Evolutionary conservation across 2,329 filamentous ascomycete species (phyloP), one percentile per base, ranked within the genome.

Genomic region (Neonectria sp.): DNA sequence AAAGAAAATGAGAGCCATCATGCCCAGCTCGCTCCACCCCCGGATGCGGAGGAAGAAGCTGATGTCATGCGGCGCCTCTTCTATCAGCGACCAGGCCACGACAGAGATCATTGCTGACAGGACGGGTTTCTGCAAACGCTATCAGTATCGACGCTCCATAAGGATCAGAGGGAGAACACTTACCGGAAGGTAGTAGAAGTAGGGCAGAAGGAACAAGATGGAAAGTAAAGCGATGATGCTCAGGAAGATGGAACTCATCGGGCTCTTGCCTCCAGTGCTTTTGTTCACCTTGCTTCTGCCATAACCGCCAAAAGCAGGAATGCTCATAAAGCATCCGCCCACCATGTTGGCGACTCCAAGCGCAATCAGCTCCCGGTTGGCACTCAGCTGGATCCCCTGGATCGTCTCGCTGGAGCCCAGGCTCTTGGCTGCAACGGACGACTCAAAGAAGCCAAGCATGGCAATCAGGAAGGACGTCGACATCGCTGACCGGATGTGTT

Each of bases 361-460:
- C 0, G 96, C 95, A 57, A 98, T 93, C 71, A 99, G 90, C 79
- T 99, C 96, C 55, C 96, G 88, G 78, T 99, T 99, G 1, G 96
- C 90, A 77, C 95, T 97, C 48, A 98, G 86, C 59, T 92, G 89
- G 78, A 98, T 94, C 35, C 91, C 92, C 67, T 93, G 89, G 35
- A 98, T 91, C 11, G 89, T 89, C 69, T 92, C 89, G 57, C 85
- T 85, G 48, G 89, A 89, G 7, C 92, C 93, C 3, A 99, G 84
- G 69, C 93, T 95, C 82, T 98, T 98, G 40, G 96, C 96, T 1
- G 96, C 96, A 13, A 99, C 95, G 0, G 95, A 97, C 3, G 94
- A 97, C 81, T 99, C 96, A 75, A 99, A 99, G 82, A 99, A 99
- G n/a, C 96, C 96, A 0, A 99, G 90, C 27, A 99, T 86, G 1